Percentiles rank a stretch among this genome's conserved stretches.
These are phyloP conservation scores for Suhomyces taliae DNA, from an alignment of 1,139 yeast species.

Conservation along the genomic window DNA sequence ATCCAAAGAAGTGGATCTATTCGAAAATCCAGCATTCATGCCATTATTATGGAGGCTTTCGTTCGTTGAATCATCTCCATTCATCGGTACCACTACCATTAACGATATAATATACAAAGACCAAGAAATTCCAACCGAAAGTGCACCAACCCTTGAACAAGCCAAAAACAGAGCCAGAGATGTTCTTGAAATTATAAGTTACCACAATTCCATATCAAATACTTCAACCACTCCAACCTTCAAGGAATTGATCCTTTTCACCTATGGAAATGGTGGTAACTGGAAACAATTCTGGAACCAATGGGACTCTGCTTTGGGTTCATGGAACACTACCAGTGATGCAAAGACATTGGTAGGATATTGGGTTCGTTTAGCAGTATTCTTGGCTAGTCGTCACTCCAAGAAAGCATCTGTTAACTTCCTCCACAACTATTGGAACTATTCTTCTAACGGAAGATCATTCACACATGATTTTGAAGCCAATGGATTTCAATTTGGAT, in stretches of 20 bases:
- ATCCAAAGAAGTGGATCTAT: conserved; percentile 21
- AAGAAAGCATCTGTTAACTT: conserved; percentile 30
- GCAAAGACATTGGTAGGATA: conserved; percentile 13
- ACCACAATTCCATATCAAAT: conserved; percentile 16
- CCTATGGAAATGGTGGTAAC: conserved; percentile 41
- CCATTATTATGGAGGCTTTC: conserved; percentile 40
- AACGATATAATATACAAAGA: conserved; percentile 27
- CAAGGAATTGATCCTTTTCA: conserved; percentile 35
- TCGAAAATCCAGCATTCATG: conserved; percentile 28
- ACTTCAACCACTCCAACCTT: conserved; percentile 18
- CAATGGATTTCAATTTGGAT: conserved; percentile 18
- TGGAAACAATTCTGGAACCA: conserved; percentile 45
- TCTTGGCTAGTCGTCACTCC: conserved; percentile 33
- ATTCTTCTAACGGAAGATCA: conserved; percentile 22
- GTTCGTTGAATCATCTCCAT: conserved; percentile 13
- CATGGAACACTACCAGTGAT: conserved; percentile 13
- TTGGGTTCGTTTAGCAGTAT: conserved; percentile 41
- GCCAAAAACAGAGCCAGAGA: conserved; percentile 35
- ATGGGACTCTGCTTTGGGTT: conserved; percentile 30
- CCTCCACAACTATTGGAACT: conserved; percentile 33
- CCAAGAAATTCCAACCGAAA: conserved; percentile 9
- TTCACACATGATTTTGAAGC: conserved; percentile 24
- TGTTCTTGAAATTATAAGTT: conserved; percentile 27
- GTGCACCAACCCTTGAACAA: conserved; percentile 14
- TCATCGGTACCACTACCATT: conserved; percentile 28